phyloP scores from a whole-genome alignment of 163 green algal species.

The Coccomyxa subellipsoidea region DNA sequence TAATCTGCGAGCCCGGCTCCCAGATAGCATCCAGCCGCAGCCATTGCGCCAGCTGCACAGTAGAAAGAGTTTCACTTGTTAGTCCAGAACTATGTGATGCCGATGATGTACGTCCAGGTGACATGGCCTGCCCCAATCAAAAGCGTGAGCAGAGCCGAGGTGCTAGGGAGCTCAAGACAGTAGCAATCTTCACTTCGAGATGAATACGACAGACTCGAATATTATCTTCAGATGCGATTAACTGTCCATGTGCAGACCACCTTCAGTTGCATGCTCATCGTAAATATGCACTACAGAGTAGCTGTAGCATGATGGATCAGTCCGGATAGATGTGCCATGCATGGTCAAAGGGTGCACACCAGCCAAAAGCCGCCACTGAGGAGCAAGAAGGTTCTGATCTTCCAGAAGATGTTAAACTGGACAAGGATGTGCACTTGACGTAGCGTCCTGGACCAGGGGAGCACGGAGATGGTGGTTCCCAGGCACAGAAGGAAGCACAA shows the following conservation, averaged over 20 bases:
- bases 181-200: too few relatives aligned
- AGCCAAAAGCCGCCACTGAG: slow-evolving; percentile 19
- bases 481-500: slow-evolving; percentile 23
- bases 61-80: background rate
- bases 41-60: slow-evolving; percentile 24
- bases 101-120: background rate
- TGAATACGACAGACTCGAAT: too few relatives aligned
- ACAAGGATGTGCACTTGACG: background rate
- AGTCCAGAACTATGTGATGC: background rate
- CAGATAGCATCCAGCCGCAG: slow-evolving; percentile 29
- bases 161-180: too few relatives aligned
- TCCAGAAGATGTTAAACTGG: slow-evolving; percentile 28
- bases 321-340: background rate
- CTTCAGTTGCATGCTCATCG: background rate
- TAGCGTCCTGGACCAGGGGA: slow-evolving; percentile 14
- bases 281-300: too few relatives aligned
- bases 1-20: slow-evolving; percentile 13
- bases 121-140: background rate
- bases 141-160: too few relatives aligned
- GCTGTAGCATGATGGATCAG: background rate
- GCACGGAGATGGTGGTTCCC: background rate
- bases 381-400: slow-evolving; percentile 13
- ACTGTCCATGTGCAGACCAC: background rate
- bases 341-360: slow-evolving; percentile 5
- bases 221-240: too few relatives aligned